Conservation (phyloP, 495 filamentous ascomycete species). For the Oidiodendron maius region DNA sequence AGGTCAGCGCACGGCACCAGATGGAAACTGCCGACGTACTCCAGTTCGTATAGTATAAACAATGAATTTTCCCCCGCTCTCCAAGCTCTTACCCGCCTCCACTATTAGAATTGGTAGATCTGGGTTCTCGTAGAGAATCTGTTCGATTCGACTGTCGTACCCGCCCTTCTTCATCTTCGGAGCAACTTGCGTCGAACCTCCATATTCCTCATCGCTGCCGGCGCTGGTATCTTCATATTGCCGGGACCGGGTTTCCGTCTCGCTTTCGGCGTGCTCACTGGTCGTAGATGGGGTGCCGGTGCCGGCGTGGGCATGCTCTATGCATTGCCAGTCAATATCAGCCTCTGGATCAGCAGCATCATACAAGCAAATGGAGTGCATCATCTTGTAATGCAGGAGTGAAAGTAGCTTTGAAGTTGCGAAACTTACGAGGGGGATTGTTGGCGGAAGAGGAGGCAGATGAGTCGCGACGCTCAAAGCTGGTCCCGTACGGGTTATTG, state of each 20-base stretch:
- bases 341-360: conserved; percentile 23
- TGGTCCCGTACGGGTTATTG: conserved; percentile 85
- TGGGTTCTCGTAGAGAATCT: conserved; percentile 92
- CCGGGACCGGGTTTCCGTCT: conserved; percentile 14
- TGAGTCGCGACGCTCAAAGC: conserved; percentile 78
- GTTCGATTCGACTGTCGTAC: conserved; percentile 92
- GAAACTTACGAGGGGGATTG: conserved; percentile 54
- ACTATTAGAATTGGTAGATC: conserved; percentile 84
- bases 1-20: conserved; percentile 3
- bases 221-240: conserved; percentile 43
- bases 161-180: conserved; percentile 68
- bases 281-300: conserved; percentile 19
- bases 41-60: conserved; percentile 95
- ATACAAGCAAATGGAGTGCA: conserved; percentile 28
- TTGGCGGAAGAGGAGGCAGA: conserved; percentile 65
- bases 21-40: conserved; percentile 43
- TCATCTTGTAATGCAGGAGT: conserved; percentile 19
- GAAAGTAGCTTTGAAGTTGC: conserved; percentile 35
- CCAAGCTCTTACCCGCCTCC: conserved; percentile 90
- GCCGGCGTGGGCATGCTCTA: conserved; percentile 29
- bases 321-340: conserved; percentile 37
- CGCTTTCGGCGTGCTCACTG: conserved; percentile 19
- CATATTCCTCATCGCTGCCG: conserved; percentile 49
- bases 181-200: conserved; percentile 37
- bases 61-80: conserved; percentile 84